Evolutionary conservation across 306 rosid species (phyloP), one percentile per base, ranked within the genome.

Genomic region (Lathyrus tuberosus): DNA sequence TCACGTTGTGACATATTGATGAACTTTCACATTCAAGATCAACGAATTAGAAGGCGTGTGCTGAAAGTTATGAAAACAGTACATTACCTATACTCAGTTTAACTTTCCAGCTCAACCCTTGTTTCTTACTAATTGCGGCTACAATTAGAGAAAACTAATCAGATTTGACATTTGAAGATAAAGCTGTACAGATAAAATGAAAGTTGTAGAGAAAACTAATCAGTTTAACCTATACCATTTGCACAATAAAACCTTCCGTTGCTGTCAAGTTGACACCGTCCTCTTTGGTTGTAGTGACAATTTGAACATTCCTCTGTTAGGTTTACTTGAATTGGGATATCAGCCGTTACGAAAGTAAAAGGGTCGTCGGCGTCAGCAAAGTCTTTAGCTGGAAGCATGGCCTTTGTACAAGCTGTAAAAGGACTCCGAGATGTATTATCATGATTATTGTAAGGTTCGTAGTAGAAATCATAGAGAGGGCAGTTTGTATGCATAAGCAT

Each of bases 301-400:
- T 18, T 0, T 2, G 10, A 5, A 77, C 91, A 86, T 35, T 67
- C 63, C 4, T 24, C 0, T 3, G 70, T 30, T 14, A 81, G 2
- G 0, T 4, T 1, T 12, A 86, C 61, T 47, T 10, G 10, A 63
- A 24, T 31, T 3, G 0, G 0, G 51, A 78, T 10, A 28, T 31
- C 73, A 10, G 79, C 74, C 4, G 73, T 74, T 12, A 84, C 0
- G 10, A 78, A 69, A 2, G 35, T 4, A 33, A 72, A 75, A 3
- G 65, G 81, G 31, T 64, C 61, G 0, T 1, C 0, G 13, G 37
- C 2, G 12, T 47, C 76, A 31, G 81, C 41, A 10, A 66, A 5
- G 26, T 78, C 84, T 35, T 47, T 74, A 48, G 8, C 10, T 5
- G 86, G 91, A 66, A 84, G 83, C 6, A 4, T 6, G 37, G 72